Conservation (phyloP, 176 grass and related monocot genomes). For the Phyllostachys edulis region DNA sequence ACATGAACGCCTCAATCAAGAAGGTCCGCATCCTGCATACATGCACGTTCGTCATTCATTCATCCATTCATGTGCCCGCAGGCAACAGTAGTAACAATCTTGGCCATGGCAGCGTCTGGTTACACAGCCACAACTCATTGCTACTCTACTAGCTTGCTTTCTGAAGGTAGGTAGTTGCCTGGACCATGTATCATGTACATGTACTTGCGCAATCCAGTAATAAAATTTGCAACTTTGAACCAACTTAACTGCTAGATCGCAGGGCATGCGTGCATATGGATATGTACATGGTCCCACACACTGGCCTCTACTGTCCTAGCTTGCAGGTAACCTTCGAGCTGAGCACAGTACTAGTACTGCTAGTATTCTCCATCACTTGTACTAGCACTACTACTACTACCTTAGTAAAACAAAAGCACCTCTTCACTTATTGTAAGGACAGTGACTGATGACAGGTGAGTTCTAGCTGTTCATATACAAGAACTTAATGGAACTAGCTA, state of each 20-base stretch:
- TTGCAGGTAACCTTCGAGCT: conserved; percentile 3
- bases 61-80: background rate
- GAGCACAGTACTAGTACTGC: background rate
- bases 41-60: background rate
- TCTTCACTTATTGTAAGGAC: background rate
- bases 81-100: background rate
- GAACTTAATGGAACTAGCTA: background rate
- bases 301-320: background rate
- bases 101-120: background rate
- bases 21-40: conserved; percentile 66
- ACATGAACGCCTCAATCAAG: conserved; percentile 90
- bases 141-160: background rate
- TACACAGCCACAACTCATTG: background rate
- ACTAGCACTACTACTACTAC: too few relatives aligned
- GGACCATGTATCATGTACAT: background rate
- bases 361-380: too few relatives aligned
- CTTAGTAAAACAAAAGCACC: too few relatives aligned
- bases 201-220: conserved; percentile 36
- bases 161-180: background rate
- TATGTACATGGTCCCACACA: background rate
- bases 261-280: background rate
- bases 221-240: conserved; percentile 32
- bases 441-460: background rate
- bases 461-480: background rate
- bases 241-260: conserved; percentile 31